Percentiles rank a stretch among this genome's conserved stretches.
These are phyloP conservation scores for Coemansia sp. DNA, from an alignment of 192 early-diverging fungal genomes.

Conservation along the genomic window DNA sequence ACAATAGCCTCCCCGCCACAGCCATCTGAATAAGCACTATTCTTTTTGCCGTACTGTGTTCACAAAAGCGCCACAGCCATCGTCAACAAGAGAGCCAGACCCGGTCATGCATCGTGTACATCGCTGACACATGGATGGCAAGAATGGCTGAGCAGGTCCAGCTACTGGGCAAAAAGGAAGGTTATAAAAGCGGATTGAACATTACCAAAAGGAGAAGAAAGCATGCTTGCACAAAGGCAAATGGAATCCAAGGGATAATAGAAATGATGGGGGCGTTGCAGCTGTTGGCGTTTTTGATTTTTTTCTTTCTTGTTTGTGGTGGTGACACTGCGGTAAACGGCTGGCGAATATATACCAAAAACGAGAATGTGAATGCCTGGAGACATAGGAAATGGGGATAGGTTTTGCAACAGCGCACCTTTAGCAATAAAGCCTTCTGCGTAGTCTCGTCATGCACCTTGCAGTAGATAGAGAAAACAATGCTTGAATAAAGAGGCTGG, in stretches of 20 bases:
- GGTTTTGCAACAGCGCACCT: not conserved
- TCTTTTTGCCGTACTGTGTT: not conserved
- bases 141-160: not conserved
- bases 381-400: not conserved
- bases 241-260: not conserved
- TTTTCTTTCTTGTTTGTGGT: too few species aligned
- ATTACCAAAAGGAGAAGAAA: not conserved
- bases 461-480: not conserved
- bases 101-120: not conserved
- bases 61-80: not conserved
- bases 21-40: not conserved
- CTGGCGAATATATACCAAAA: conserved; percentile 1
- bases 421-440: not conserved
- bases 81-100: not conserved
- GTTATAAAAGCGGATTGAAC: not conserved
- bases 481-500: conserved; percentile 4
- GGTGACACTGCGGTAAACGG: not conserved
- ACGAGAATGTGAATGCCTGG: not conserved
- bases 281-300: too few species aligned
- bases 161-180: not conserved
- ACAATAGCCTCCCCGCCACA: conserved; percentile 2
- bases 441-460: not conserved
- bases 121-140: not conserved
- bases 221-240: not conserved
- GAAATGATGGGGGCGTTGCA: conserved; percentile 1